Percentiles rank a stretch among this genome's conserved stretches.
These are phyloP conservation scores for Penicillium waksmanii DNA, from an alignment of 495 filamentous ascomycete genomes.

Conservation along the genomic window DNA sequence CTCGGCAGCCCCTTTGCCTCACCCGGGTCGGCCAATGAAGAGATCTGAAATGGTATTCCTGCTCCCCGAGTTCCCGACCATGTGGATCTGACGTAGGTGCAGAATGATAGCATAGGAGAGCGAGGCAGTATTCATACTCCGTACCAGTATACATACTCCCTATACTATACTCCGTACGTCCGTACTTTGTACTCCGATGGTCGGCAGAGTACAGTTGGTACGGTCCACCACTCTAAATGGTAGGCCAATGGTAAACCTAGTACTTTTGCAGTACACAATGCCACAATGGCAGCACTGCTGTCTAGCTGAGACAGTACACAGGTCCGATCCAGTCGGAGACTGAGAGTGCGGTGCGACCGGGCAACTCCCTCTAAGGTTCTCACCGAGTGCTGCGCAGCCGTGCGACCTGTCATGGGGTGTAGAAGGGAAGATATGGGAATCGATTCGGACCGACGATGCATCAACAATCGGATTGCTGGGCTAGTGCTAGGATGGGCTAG, in stretches of 20 bases:
- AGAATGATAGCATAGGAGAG: not conserved
- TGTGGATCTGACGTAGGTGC: slow-evolving; percentile 35
- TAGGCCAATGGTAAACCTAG: no score
- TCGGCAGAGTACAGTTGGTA: no score
- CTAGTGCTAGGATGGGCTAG: no score
- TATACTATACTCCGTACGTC: no score
- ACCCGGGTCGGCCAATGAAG: not conserved
- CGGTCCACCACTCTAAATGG: no score
- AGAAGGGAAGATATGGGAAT: not conserved
- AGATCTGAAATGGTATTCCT: not conserved
- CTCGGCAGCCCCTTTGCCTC: slow-evolving; percentile 18
- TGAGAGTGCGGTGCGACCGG: not conserved
- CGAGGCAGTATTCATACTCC: no score
- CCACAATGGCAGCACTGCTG: no score
- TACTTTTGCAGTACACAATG: no score
- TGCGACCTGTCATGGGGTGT: not conserved
- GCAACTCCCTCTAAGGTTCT: not conserved
- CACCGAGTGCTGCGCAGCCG: slow-evolving; percentile 3
- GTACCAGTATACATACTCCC: no score
- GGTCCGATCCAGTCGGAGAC: slow-evolving; percentile 6
- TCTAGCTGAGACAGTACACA: slow-evolving; percentile 5
- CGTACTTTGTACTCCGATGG: no score
- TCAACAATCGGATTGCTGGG: not conserved
- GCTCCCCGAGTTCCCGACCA: slow-evolving; percentile 27
- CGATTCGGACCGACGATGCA: slow-evolving; percentile 6